Evolutionary conservation across 108 stramenopile species (phyloP), one percentile per base, ranked within the genome.

Genomic region (Nannochloropsis granulata): DNA sequence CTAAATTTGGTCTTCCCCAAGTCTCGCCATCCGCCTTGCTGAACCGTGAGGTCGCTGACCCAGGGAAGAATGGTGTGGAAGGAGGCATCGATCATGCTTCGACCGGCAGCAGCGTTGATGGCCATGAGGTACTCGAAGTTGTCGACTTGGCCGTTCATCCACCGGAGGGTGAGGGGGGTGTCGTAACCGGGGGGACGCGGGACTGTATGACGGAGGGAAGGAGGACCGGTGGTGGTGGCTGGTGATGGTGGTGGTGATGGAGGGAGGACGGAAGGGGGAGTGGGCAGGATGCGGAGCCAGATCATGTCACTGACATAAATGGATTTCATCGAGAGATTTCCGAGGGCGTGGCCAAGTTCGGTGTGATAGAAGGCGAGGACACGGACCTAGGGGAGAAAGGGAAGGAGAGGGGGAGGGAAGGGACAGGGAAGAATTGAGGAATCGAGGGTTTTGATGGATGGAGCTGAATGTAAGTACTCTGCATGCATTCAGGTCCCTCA

Each of bases 121-220:
- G 91, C 91, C 89, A 94, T 89, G 13, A 94, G 84, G 82, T 94
- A 94, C 24, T 91, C 91, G 24, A 94, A 79, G 83, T 93, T 94
- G 25, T 91, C 85, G 5, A 93, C 45, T 43, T 80, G 81, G 14
- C 93, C 93, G 23, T 83, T 86, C 43, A 85, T 56, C 90, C 90
- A 90, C 78, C 89, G 88, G 24, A 85, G 80, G 24, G 88, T 87
- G 14, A 90, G 44, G 42, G 90, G 88, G 13, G 23, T 44, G 26
- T 90, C 84, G 25, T 87, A 81, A 13, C 84, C 89, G 24, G 86
- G 85, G 7, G 90, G 87, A 2, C 43, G 83, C 1, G 79, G 79
- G 1, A 85, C 19, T 23, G 5, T 43, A 13, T 14, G 14, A 14
- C 14, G 12, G 12, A 14, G 14, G 14, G 45, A 71, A 71, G 56